Evolutionary conservation across 345 rosid genomes (phyloP).

Genomic region (Murraya koenigii): DNA sequence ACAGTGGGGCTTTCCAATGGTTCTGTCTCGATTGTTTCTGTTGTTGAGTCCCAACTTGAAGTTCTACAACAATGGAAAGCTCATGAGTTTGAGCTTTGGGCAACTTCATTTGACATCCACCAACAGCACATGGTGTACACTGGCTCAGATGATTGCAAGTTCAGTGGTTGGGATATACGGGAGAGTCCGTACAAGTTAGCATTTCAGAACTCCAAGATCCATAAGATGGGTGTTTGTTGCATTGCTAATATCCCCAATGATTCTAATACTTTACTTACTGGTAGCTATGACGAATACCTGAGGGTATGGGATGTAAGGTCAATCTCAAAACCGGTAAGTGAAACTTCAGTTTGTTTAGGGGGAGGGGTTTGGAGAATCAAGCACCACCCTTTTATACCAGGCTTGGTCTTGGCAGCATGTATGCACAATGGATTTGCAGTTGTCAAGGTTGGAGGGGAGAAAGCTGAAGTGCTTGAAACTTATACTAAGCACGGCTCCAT

Average conservation of each 20-base stretch:
- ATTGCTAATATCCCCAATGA: conserved; percentile 58
- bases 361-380: conserved; percentile 94
- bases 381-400: conserved; percentile 57
- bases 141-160: conserved; percentile 91
- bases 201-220: conserved; percentile 64
- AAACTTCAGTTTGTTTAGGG: conserved; percentile 50
- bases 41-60: conserved; percentile 53
- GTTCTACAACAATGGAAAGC: conserved; percentile 75
- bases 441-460: conserved; percentile 42
- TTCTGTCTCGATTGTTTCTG: conserved; percentile 51
- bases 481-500: conserved; percentile 61
- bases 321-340: conserved; percentile 57
- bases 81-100: conserved; percentile 82
- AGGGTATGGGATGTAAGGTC: conserved; percentile 83
- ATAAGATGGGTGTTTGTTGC: conserved; percentile 87
- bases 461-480: conserved; percentile 56
- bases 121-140: conserved; percentile 68
- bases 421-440: conserved; percentile 85
- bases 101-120: conserved; percentile 71
- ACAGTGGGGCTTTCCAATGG: conserved; percentile 76
- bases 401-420: conserved; percentile 73
- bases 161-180: conserved; percentile 76
- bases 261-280: conserved; percentile 59
- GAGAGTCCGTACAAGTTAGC: conserved; percentile 40
- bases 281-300: conserved; percentile 77